Evolutionary conservation across 305 asterid species (phyloP), one percentile per base, ranked within the genome.

Genomic region (Fraxinus paxiana): DNA sequence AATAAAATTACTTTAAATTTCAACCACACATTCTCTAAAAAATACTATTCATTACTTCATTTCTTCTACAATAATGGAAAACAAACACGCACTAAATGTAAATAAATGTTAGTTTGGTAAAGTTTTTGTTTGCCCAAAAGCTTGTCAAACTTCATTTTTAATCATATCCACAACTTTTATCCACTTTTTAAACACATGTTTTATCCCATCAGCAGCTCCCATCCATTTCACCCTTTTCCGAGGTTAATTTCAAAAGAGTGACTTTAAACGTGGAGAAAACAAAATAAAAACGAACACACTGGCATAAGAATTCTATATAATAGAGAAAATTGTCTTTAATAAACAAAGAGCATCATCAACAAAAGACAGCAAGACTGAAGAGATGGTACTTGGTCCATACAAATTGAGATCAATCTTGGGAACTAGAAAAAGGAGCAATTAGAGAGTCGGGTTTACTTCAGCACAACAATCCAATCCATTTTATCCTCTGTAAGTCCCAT

Each of bases 401-500:
- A 67, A 65, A 67, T 24, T 26, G 35, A 26, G 73, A 26, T 65
- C 18, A 65, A 65, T 28, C 2, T 65, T 65, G 2, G 6, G 34
- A 15, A n/a, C 22, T 6, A 5, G 1, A 51, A 76, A 4, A 56
- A 41, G 7, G 56, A 2, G 13, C 37, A 0, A 9, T 46, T 5
- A 63, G 15, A 76, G 17, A 26, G 65, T 51, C 63, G 73, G 72
- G 81, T 61, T 86, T 91, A 90, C 84, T 91, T 90, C 26, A 94
- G 92, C 88, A 87, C 92, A 61, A 89, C 72, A 22, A 87, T 85
- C 98, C 97, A 94, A 48, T 89, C 91, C 97, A 93, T 90, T 83
- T 88, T 87, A 84, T 95, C 98, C 86, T 91, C 94, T 17, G 90
- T 37, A 22, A 93, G 88, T 80, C 99, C 99, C 97, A 93, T 92